Conservation (phyloP, 208 protist genomes). For the Acanthamoeba sp. region DNA sequence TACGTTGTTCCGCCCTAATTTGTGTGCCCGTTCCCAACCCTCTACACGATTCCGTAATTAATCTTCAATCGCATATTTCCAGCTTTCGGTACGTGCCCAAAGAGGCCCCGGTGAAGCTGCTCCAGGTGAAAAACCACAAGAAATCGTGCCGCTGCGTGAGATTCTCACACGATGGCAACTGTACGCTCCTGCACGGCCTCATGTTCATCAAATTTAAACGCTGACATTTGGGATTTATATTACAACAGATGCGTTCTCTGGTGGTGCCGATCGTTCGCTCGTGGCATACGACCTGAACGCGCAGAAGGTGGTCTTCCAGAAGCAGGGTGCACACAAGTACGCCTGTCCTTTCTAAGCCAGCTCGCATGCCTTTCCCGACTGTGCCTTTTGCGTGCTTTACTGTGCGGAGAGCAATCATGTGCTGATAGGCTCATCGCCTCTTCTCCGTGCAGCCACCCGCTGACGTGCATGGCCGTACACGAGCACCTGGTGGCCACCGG, state of each 20-base stretch:
- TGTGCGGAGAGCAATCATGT: neutral
- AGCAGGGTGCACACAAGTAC: constrained; percentile 48
- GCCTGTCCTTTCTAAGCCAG: too few species aligned
- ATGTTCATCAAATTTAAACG: too few species aligned
- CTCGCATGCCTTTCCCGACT: neutral
- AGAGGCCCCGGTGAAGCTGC: neutral
- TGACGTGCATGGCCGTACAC: constrained; percentile 42
- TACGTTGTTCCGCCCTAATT: neutral
- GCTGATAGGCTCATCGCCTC: too few species aligned
- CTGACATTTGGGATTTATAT: neutral
- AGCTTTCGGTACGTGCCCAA: neutral
- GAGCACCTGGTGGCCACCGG: constrained; percentile 33
- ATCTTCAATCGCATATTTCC: neutral
- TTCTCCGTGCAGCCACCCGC: neutral
- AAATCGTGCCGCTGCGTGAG: neutral
- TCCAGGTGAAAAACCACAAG: constrained; percentile 46
- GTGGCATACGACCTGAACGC: constrained; percentile 9
- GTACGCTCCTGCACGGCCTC: neutral
- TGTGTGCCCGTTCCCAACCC: neutral
- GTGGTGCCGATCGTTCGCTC: constrained; percentile 9
- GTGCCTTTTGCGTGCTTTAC: neutral
- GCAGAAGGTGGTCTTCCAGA: constrained; percentile 38
- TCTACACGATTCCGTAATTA: neutral
- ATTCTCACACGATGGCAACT: constrained; percentile 43
- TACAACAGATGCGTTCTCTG: neutral